Base-by-base conservation (phyloP, 225 moss, liverwort and hornwort genomes). In the Lunularia cruciata region DNA sequence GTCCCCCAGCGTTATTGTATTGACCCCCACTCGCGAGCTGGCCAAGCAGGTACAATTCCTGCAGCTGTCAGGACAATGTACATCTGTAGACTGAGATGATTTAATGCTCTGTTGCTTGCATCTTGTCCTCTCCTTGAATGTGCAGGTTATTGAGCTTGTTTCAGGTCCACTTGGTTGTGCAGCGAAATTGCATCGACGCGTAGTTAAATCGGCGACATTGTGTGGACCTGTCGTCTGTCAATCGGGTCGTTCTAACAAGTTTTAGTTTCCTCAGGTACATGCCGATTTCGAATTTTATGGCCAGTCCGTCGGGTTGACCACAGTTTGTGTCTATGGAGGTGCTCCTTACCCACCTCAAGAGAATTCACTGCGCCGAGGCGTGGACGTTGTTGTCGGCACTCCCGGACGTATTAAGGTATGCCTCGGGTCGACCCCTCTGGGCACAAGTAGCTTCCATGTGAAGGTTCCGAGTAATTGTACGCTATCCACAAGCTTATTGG, bases 371-470 rank as follows among this genome's bases (percentile, higher is more conserved):
- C 85, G 77, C 12, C 86, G 71, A 71, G 98, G 98, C 27, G 98
- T 93, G 16, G 98, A 98, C 62, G 78, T 98, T 22, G 98, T 98
- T 15, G 98, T 98, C 32, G 93, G 98, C 30, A 93, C 98, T 47
- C 98, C 98, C 0, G 98, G 98, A 18, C 91, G 98, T 5, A 91
- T 98, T 51, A 98, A 91, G 91, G 86, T 86, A 34, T 46, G 32
- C 8, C 16, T 43, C 30, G 32, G 19, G 13, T 22, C 16, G 18
- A 22, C 8, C 5, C 39, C 2, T 25, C 43, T n/a, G n/a, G n/a
- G n/a, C 2, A 1, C 43, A 43, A 43, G 43, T 1, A 43, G 11
- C 16, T 43, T 43, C 16, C 3, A 10, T 43, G 16, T 5, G 13
- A 48, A 16, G 16, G 49, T 6, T 49, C 49, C 1, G 6, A 6